A percentile compares a stretch with the other conserved stretches of the same genome.
These are phyloP conservation scores for Claviceps sp. DNA, from an alignment of 2,329 filamentous ascomycete species.

Conservation along the genomic window DNA sequence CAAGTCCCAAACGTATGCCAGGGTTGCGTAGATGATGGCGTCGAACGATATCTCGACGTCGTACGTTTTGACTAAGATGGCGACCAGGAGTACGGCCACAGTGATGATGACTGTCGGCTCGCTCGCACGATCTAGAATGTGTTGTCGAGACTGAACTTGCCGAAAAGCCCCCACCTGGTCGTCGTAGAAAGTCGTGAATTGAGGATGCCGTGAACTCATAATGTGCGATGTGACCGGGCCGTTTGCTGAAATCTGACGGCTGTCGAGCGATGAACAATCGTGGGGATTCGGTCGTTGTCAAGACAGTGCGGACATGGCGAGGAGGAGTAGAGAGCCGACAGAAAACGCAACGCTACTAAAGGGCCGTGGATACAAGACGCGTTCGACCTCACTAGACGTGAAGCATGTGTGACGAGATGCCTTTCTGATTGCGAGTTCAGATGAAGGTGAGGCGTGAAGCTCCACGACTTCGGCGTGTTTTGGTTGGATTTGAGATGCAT, in stretches of 20 bases:
- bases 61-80: slow-evolving; percentile 22
- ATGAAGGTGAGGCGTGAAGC: background rate
- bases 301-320: slow-evolving; percentile 11
- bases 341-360: background rate
- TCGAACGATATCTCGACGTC: slow-evolving; percentile 19
- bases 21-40: slow-evolving; percentile 14
- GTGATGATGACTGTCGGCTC: slow-evolving; percentile 24
- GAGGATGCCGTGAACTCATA: slow-evolving; percentile 21
- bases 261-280: slow-evolving; percentile 8
- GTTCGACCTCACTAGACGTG: background rate
- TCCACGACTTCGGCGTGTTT: background rate
- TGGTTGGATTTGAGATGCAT: background rate
- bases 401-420: background rate
- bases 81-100: slow-evolving; percentile 18
- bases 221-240: slow-evolving; percentile 12
- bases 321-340: background rate
- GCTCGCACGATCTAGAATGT: slow-evolving; percentile 18
- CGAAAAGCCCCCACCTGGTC: slow-evolving; percentile 20
- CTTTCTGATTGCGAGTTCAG: background rate
- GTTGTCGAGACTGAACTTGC: slow-evolving; percentile 15
- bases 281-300: slow-evolving; percentile 4
- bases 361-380: background rate
- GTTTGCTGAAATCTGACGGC: slow-evolving; percentile 2
- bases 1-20: slow-evolving; percentile 44
- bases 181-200: slow-evolving; percentile 23